phyloP scores from a whole-genome alignment of 1,284 basidiomycete genomes.

The Cutaneotrichosporon spelunceum region DNA sequence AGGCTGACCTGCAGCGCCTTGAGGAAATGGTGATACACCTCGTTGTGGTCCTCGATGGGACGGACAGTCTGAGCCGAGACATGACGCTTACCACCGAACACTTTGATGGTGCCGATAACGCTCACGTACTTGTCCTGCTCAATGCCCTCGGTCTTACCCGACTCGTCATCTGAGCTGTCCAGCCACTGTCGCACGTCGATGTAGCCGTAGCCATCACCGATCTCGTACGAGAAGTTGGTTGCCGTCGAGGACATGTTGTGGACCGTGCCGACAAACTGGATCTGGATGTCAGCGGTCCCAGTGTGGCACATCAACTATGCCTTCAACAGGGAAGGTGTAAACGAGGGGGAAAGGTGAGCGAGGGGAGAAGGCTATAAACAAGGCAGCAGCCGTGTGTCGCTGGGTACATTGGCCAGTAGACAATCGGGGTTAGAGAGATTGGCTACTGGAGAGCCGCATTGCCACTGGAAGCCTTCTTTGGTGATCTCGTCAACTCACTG shows the following conservation, averaged over 20 bases:
- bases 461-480: not conserved
- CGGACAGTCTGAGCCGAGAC: slow-evolving; percentile 74
- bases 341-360: not conserved
- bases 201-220: slow-evolving; percentile 86
- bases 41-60: slow-evolving; percentile 66
- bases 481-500: slow-evolving; percentile 2
- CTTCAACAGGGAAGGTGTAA: too few relatives aligned
- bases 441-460: not conserved
- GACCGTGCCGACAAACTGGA: slow-evolving; percentile 74
- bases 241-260: slow-evolving; percentile 66
- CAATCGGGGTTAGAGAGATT: too few relatives aligned
- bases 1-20: slow-evolving; percentile 59
- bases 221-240: slow-evolving; percentile 74
- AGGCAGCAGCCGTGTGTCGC: too few relatives aligned
- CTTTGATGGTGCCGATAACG: slow-evolving; percentile 86
- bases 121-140: slow-evolving; percentile 70
- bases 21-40: slow-evolving; percentile 74
- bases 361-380: not conserved
- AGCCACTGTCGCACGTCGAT: slow-evolving; percentile 89
- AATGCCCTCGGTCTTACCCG: slow-evolving; percentile 55
- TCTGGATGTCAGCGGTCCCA: slow-evolving; percentile 40
- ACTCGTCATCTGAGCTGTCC: slow-evolving; percentile 62
- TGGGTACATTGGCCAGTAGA: too few relatives aligned
- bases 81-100: slow-evolving; percentile 76
- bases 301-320: too few relatives aligned